These are phyloP conservation scores for Tuber indicum DNA, from an alignment of 495 filamentous ascomycete species.

Conservation along the genomic window DNA sequence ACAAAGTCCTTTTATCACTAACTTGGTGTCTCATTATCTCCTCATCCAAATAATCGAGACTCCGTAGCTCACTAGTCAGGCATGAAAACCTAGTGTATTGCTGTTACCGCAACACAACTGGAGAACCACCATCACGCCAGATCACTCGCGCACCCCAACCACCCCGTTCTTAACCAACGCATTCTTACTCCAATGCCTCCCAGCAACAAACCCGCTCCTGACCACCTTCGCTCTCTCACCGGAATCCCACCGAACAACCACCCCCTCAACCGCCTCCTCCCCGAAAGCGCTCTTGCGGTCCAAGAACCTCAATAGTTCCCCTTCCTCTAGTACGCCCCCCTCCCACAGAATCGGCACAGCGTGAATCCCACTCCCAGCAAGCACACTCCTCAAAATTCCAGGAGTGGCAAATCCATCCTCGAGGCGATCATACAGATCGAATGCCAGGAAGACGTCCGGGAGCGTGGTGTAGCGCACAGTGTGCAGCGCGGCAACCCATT, in stretches of 20 bases:
- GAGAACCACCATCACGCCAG: background rate
- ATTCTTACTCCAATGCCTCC: constrained; percentile 32
- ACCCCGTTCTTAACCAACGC: constrained; percentile 35
- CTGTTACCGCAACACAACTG: background rate
- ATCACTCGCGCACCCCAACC: constrained; percentile 31
- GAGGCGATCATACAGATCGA: constrained; percentile 28
- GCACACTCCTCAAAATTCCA: background rate
- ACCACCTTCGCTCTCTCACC: constrained; percentile 41
- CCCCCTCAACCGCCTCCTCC: constrained; percentile 18
- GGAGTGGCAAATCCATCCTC: constrained; percentile 4
- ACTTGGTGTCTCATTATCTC: background rate
- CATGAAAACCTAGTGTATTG: background rate
- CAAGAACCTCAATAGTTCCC: constrained; percentile 20
- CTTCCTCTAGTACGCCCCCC: constrained; percentile 13
- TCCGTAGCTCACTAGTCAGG: background rate
- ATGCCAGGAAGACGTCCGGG: constrained; percentile 20
- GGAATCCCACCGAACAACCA: constrained; percentile 27
- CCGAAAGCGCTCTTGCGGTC: constrained; percentile 17
- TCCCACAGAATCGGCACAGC: constrained; percentile 25
- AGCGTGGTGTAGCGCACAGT: constrained; percentile 18
- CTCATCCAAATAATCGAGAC: background rate
- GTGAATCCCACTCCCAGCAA: constrained; percentile 11
- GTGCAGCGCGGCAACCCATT: constrained; percentile 30
- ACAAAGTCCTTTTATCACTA: background rate
- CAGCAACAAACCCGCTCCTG: constrained; percentile 42